phyloP scores from a whole-genome alignment of 169 alveolate species.

The Plasmodium falciparum region DNA sequence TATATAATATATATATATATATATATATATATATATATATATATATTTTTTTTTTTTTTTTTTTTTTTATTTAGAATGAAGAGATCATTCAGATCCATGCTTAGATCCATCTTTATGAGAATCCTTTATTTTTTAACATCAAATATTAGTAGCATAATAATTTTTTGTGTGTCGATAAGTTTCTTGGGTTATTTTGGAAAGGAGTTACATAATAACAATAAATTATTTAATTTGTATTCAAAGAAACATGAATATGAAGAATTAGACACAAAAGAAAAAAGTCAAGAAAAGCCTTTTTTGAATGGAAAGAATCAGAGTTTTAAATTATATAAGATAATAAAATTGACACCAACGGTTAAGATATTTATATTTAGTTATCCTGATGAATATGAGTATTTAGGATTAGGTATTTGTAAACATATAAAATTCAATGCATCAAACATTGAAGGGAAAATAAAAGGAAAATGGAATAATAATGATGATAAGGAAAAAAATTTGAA shows the following conservation, averaged over 20 bases:
- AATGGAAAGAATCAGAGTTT: slow-evolving; percentile 21
- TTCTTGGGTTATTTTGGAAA: slow-evolving; percentile 9
- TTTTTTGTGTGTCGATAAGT: slow-evolving; percentile 25
- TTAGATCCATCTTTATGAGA: background rate
- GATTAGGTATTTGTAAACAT: slow-evolving; percentile 75
- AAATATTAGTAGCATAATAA: slow-evolving; percentile 11
- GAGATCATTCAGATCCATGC: background rate
- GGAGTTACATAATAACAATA: slow-evolving; percentile 8
- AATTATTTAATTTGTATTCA: slow-evolving; percentile 21
- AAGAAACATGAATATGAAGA: slow-evolving; percentile 60
- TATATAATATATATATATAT: no score
- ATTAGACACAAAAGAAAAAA: background rate
- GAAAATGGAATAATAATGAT: slow-evolving; percentile 64
- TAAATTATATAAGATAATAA: slow-evolving; percentile 27
- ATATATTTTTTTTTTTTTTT: no score
- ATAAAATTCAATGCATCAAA: slow-evolving; percentile 55
- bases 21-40: no score
- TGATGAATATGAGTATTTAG: slow-evolving; percentile 50
- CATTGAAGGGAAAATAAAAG: slow-evolving; percentile 46
- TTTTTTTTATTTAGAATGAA: background rate
- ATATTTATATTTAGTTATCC: slow-evolving; percentile 73
- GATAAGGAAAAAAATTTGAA: slow-evolving; percentile 47
- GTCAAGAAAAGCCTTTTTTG: slow-evolving; percentile 8
- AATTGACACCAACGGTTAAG: slow-evolving; percentile 47
- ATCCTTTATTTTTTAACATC: slow-evolving; percentile 1